Evolutionary conservation across 2,329 filamentous ascomycete species (phyloP), one percentile per base, ranked within the genome.

Genomic region (Stachybotrys elegans): DNA sequence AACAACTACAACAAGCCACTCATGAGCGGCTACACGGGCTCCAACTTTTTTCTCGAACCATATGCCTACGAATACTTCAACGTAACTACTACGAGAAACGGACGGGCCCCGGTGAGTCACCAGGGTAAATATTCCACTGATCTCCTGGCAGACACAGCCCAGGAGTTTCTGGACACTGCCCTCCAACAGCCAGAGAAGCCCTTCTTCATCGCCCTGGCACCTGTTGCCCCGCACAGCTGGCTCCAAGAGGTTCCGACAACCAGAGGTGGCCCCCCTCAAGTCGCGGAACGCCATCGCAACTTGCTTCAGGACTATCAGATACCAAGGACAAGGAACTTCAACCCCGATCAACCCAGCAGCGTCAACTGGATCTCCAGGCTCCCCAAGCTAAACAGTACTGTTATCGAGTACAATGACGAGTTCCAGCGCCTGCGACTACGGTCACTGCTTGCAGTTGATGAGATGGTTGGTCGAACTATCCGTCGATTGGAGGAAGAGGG

Each of bases 1-100:
- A 51, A 61, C 5, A 78, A 75, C 52, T 78, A 76, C 51, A 53
- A 76, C 48, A 62, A 67, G 14, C 73, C 79, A 0, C 71, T 67
- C 45, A 66, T 75, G 0, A 68, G 65, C 3, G 81, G 80, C 2
- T 84, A 75, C 63, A 82, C 71, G 21, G 70, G 68, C 0, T 79
- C 77, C 1, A 60, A 67, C 40, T 72, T 84, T 50, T 65, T 85
- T 2, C 65, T 86, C 2, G 82, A 87, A 48, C 83, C 83, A 0
- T 76, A 72, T 50, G 87, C 84, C 0, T 88, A 88, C 57, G 67
- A 76, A 22, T 88, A 87, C 57, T 69, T 80, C 17, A 86, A 87
- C 55, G 69, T 77, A 2, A 82, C 75, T 6, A 83, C 80, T 57
- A 76, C 83, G 48, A 71, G 78, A 9, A 83, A 87, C 51, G 62